Conservation (phyloP, 768 basidiomycete genomes). For the Hirschioporus abietinus region DNA sequence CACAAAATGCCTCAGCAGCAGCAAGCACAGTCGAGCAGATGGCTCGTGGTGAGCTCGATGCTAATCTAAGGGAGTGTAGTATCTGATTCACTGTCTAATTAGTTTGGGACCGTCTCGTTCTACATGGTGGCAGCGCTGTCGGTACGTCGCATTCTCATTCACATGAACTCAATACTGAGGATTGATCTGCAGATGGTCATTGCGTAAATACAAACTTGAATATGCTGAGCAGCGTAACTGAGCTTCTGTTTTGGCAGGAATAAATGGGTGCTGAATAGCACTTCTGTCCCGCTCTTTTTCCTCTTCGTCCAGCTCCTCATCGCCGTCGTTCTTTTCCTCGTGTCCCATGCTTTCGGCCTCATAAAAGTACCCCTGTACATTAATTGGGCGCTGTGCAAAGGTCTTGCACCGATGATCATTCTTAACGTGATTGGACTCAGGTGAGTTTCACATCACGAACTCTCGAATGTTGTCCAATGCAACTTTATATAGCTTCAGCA, state of each 20-base stretch:
- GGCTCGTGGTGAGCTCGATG: background rate
- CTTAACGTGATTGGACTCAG: conserved; percentile 82
- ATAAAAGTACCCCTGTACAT: conserved; percentile 64
- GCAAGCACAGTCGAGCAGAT: background rate
- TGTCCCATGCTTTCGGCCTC: conserved; percentile 55
- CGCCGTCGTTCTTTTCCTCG: conserved; percentile 68
- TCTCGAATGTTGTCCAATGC: background rate
- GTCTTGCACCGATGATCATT: conserved; percentile 66
- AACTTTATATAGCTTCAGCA: conserved; percentile 58
- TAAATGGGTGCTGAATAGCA: conserved; percentile 85
- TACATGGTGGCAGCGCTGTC: conserved; percentile 86
- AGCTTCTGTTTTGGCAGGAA: conserved; percentile 43
- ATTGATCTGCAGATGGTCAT: conserved; percentile 69
- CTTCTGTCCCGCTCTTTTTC: conserved; percentile 80
- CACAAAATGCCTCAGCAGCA: background rate
- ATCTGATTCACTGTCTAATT: conserved; percentile 3
- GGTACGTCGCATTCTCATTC: conserved; percentile 43
- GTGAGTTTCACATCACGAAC: conserved; percentile 31
- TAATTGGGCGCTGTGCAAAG: conserved; percentile 60
- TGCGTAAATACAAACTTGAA: conserved; percentile 48
- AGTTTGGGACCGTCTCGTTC: conserved; percentile 76
- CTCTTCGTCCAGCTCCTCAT: conserved; percentile 75
- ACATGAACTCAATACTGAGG: background rate
- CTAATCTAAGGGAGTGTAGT: background rate
- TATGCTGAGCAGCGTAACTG: conserved; percentile 9